These are phyloP conservation scores for Eruca vesicaria DNA, from an alignment of 441 rosid species.

Conservation along the genomic window DNA sequence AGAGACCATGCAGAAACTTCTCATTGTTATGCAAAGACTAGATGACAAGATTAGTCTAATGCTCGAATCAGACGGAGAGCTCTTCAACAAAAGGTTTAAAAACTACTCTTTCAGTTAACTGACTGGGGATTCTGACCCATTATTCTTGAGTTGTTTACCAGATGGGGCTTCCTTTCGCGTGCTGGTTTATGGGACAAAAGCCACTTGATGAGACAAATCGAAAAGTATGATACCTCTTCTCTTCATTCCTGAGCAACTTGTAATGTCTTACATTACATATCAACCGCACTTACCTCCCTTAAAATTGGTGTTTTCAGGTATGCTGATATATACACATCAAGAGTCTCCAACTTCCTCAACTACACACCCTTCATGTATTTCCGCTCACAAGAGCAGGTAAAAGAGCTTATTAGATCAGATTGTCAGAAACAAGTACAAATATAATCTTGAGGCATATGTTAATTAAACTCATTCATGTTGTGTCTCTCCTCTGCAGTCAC, in stretches of 20 bases:
- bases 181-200: slow-evolving; percentile 98
- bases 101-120: not conserved
- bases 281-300: not conserved
- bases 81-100: slow-evolving; percentile 75
- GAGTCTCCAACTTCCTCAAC: slow-evolving; percentile 87
- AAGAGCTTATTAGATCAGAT: not conserved
- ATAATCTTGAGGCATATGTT: not conserved
- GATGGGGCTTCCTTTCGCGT: slow-evolving; percentile 97
- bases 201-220: slow-evolving; percentile 95
- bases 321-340: slow-evolving; percentile 89
- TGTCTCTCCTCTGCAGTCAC: slow-evolving; percentile 56
- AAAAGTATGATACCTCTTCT: slow-evolving; percentile 50
- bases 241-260: not conserved
- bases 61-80: slow-evolving; percentile 88
- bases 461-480: not conserved
- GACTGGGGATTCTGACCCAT: not conserved
- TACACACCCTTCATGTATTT: slow-evolving; percentile 93
- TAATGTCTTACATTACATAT: not conserved
- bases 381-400: slow-evolving; percentile 81
- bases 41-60: slow-evolving; percentile 83
- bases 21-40: slow-evolving; percentile 92
- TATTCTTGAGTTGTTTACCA: slow-evolving; percentile 30
- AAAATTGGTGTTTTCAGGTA: slow-evolving; percentile 53
- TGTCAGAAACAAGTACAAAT: not conserved
- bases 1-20: slow-evolving; percentile 88